phyloP scores from a whole-genome alignment of 2,329 filamentous ascomycete species.

The Colletotrichum phormii region DNA sequence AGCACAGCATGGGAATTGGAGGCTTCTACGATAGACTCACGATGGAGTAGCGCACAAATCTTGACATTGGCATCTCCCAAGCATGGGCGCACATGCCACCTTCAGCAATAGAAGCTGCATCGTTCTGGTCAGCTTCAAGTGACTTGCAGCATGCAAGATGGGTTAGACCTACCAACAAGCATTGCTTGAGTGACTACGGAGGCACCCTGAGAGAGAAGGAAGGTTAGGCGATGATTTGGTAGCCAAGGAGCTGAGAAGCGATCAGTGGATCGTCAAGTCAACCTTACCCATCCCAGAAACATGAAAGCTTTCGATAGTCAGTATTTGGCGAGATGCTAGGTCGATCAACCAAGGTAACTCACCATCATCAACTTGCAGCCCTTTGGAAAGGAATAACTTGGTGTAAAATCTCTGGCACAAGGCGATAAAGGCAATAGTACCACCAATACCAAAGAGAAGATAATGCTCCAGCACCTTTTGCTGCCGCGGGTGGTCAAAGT shows the following conservation, averaged over 20 bases:
- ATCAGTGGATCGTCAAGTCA: background rate
- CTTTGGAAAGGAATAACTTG: constrained; percentile 42
- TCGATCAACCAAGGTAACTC: background rate
- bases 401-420: constrained; percentile 42
- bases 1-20: background rate
- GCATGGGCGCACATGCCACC: constrained; percentile 33
- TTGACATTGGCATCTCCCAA: constrained; percentile 37
- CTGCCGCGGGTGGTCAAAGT: constrained; percentile 42
- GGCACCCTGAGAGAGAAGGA: background rate
- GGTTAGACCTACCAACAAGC: constrained; percentile 3
- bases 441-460: constrained; percentile 37
- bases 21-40: constrained; percentile 9
- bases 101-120: constrained; percentile 2
- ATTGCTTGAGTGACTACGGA: constrained; percentile 25
- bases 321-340: accelerated
- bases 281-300: background rate
- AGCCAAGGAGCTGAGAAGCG: background rate
- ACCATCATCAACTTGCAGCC: constrained; percentile 41
- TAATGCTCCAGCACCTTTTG: constrained; percentile 39
- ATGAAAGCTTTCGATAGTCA: background rate
- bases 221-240: background rate
- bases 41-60: constrained; percentile 29
- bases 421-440: constrained; percentile 34
- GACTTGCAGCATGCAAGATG: background rate
- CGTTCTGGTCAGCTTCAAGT: background rate